Conservation (phyloP, 768 basidiomycete genomes). For the Mycena floridula region DNA sequence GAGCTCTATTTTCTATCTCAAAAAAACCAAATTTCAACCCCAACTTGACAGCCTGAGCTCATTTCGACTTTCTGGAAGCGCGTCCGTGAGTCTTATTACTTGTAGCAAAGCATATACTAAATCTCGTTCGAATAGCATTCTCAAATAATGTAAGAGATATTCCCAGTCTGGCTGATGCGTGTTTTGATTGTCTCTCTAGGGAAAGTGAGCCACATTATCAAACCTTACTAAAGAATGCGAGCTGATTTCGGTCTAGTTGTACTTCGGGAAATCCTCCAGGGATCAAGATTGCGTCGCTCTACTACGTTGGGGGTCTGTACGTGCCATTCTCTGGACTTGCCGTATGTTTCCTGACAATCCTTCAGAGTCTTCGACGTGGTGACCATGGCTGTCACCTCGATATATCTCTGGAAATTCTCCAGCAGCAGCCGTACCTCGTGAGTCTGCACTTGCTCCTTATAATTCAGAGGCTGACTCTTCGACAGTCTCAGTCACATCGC, state of each 20-base stretch:
- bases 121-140: background rate
- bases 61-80: background rate
- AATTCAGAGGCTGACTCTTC: too few relatives aligned
- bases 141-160: background rate
- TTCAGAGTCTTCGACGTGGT: slow-evolving; percentile 5
- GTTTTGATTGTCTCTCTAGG: too few relatives aligned
- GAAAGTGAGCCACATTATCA: background rate
- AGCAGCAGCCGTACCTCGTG: background rate
- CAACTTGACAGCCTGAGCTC: background rate
- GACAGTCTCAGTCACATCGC: background rate
- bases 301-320: slow-evolving; percentile 8
- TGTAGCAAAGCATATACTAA: background rate
- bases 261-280: slow-evolving; percentile 3
- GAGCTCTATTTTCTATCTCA: background rate
- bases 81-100: background rate
- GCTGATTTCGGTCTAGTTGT: background rate
- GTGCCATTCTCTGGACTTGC: background rate
- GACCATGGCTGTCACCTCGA: slow-evolving; percentile 2
- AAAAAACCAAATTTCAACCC: background rate
- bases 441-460: too few relatives aligned
- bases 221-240: too few relatives aligned
- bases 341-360: background rate
- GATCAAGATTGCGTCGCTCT: slow-evolving; percentile 4
- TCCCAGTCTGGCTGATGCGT: too few relatives aligned
- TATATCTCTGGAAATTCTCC: slow-evolving; percentile 8